These are phyloP conservation scores for Emmonsia crescens DNA, from an alignment of 2,329 filamentous ascomycete genomes.

Conservation along the genomic window DNA sequence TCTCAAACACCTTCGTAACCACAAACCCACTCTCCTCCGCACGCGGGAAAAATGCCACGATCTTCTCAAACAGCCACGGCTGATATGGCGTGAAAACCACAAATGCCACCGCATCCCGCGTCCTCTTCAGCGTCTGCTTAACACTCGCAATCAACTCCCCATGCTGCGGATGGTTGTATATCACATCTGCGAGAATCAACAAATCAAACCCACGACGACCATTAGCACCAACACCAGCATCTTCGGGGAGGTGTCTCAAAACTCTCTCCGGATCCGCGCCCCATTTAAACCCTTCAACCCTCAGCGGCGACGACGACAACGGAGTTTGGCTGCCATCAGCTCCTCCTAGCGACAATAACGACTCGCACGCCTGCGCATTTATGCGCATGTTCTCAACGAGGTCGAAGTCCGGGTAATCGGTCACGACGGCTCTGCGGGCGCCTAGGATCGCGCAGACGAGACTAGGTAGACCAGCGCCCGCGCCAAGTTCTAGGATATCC, in stretches of 20 bases:
- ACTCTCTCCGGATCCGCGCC: conserved; percentile 54
- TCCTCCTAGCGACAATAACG: conserved; percentile 19
- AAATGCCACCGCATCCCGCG: conserved; percentile 51
- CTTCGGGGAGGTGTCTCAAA: conserved; percentile 43
- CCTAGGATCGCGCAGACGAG: conserved; percentile 65
- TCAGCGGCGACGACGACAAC: conserved; percentile 36
- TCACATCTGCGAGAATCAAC: conserved; percentile 73
- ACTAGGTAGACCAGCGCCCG: conserved; percentile 74
- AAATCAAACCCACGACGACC: conserved; percentile 54
- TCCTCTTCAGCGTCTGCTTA: conserved; percentile 50
- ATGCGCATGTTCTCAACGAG: conserved; percentile 68
- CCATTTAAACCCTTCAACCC: conserved; percentile 72
- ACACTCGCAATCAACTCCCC: conserved; percentile 64
- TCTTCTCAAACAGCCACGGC: conserved; percentile 78
- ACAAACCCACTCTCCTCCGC: conserved; percentile 58
- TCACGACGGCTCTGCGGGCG: conserved; percentile 60
- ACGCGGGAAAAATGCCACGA: conserved; percentile 75
- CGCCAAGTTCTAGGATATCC: conserved; percentile 79
- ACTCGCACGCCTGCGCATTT: conserved; percentile 55
- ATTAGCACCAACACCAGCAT: not conserved
- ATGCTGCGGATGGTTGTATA: conserved; percentile 89
- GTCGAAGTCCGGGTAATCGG: conserved; percentile 78
- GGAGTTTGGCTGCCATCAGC: conserved; percentile 10
- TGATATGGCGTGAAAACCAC: conserved; percentile 94
- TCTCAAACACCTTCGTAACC: conserved; percentile 72